These are phyloP conservation scores for Fusarium scirpi DNA, from an alignment of 2,329 filamentous ascomycete genomes.

Conservation along the genomic window DNA sequence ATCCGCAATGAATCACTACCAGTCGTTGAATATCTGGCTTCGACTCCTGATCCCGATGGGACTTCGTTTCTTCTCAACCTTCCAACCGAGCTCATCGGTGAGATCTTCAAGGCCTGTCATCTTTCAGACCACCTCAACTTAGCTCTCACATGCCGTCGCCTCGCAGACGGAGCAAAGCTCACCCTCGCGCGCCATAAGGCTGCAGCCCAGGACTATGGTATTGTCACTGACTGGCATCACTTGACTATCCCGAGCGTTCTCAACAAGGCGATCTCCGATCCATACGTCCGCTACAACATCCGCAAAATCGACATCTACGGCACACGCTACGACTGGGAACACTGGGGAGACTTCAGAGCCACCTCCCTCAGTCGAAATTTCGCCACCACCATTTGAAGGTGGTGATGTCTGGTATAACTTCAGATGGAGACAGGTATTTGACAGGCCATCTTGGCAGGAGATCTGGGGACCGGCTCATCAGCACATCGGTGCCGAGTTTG, in stretches of 20 bases:
- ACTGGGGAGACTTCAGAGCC: neutral
- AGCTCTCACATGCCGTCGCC: neutral
- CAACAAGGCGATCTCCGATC: neutral
- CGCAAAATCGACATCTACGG: neutral
- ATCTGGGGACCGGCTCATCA: neutral
- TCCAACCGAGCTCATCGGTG: neutral
- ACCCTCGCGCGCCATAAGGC: neutral
- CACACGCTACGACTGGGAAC: neutral
- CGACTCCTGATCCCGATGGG: neutral
- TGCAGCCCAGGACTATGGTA: neutral
- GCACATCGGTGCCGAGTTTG: neutral
- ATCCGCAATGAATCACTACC: too few relatives aligned
- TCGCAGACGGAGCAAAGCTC: neutral
- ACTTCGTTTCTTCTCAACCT: neutral
- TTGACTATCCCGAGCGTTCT: neutral
- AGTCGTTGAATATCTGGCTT: neutral
- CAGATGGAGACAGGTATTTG: neutral
- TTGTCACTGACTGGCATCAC: neutral
- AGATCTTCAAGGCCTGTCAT: neutral
- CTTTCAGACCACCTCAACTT: neutral
- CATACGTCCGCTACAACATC: slow-evolving; percentile 5
- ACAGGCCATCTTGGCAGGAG: neutral
- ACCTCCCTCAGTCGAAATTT: neutral
- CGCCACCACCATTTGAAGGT: too few relatives aligned
- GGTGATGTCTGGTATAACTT: neutral